Conservation (phyloP, 176 grass and related monocot genomes). For the Hordeum marinum region DNA sequence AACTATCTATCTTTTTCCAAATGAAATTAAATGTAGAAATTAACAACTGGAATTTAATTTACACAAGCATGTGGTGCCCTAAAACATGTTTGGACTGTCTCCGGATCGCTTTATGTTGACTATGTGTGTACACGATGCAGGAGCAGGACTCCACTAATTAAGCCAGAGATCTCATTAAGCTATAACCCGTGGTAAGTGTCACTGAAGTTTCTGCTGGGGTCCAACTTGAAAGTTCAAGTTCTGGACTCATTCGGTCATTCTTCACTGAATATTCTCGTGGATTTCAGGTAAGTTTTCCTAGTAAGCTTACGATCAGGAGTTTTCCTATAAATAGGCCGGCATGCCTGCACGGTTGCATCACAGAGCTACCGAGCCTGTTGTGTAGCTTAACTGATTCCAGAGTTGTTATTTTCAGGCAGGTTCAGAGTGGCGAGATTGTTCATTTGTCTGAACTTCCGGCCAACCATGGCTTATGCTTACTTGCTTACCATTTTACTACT, state of each 20-base stretch:
- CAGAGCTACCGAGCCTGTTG: background rate
- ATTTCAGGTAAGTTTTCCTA: constrained; percentile 1
- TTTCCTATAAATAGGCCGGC: constrained; percentile 21
- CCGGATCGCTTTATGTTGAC: constrained; percentile 1
- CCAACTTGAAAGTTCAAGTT: background rate
- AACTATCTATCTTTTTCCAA: no score
- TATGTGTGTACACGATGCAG: background rate
- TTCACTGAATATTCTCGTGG: constrained; percentile 17
- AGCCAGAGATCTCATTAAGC: background rate
- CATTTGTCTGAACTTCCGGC: background rate
- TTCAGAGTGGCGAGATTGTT: background rate
- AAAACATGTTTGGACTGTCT: background rate
- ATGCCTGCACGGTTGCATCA: background rate
- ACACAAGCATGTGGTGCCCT: no score
- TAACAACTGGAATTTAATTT: no score
- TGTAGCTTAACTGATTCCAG: background rate
- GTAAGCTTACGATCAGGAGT: background rate
- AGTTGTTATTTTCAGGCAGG: background rate
- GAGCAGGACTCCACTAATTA: background rate
- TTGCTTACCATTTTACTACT: background rate
- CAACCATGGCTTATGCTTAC: background rate
- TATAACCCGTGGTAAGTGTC: background rate
- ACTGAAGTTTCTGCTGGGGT: background rate
- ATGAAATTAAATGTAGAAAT: no score
- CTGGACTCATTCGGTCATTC: background rate